Percentiles rank a stretch among this genome's conserved stretches.
These are phyloP conservation scores for Phialemoniopsis sp. DNA, from an alignment of 2,329 filamentous ascomycete genomes.

Conservation along the genomic window DNA sequence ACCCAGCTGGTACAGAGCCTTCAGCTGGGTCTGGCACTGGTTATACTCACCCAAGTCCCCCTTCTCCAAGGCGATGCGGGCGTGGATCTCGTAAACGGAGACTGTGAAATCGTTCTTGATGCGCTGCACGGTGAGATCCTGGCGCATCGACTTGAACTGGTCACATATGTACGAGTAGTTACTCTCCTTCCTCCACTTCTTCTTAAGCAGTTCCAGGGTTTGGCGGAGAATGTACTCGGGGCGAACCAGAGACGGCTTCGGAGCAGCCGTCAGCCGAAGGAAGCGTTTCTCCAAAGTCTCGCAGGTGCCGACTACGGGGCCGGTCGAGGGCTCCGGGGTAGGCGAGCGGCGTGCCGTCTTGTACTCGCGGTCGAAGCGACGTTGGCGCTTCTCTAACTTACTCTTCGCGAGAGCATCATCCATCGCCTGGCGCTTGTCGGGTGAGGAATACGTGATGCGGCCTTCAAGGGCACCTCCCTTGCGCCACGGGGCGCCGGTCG, in stretches of 20 bases:
- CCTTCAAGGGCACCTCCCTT: constrained; percentile 65
- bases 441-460: constrained; percentile 62
- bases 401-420: constrained; percentile 48
- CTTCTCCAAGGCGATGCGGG: constrained; percentile 95
- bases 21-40: constrained; percentile 98
- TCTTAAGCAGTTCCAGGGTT: constrained; percentile 83
- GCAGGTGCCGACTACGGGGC: constrained; percentile 82
- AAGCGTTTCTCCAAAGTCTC: constrained; percentile 88
- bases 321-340: constrained; percentile 45
- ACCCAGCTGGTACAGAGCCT: constrained; percentile 82
- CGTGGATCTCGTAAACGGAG: constrained; percentile 94
- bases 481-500: constrained; percentile 67
- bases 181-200: constrained; percentile 88
- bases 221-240: constrained; percentile 76
- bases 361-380: constrained; percentile 73
- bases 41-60: constrained; percentile 99
- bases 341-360: constrained; percentile 51
- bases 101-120: constrained; percentile 97
- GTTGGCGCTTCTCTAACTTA: constrained; percentile 94
- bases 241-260: constrained; percentile 83
- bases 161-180: constrained; percentile 99
- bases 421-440: constrained; percentile 36
- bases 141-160: constrained; percentile 97
- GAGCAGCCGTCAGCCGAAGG: constrained; percentile 86
- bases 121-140: constrained; percentile 96